Evolutionary conservation across 1,284 basidiomycete species (phyloP).

Genomic region (Tilletia setariae): DNA sequence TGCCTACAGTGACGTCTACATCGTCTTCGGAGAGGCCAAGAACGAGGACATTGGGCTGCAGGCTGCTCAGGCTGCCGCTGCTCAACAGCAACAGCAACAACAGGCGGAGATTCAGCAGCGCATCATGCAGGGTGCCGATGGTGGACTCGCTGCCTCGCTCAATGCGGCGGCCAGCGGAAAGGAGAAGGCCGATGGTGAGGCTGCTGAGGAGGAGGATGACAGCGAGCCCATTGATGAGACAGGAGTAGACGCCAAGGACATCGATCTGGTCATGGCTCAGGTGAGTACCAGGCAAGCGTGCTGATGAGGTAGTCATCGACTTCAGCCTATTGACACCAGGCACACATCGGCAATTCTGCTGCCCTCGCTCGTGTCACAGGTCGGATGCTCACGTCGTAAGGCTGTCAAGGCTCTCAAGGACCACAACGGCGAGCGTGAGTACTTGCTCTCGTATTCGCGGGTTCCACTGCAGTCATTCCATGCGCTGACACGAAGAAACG

Average conservation of each 20-base stretch:
- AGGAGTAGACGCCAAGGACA: conserved; percentile 80
- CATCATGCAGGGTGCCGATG: conserved; percentile 58
- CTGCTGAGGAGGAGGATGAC: conserved; percentile 51
- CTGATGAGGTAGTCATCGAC: background rate
- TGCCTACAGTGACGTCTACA: conserved; percentile 93
- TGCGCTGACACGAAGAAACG: background rate
- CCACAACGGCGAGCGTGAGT: conserved; percentile 46
- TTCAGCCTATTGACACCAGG: no score
- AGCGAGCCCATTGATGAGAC: conserved; percentile 55
- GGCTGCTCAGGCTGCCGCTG: conserved; percentile 67
- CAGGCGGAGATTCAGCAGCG: conserved; percentile 61
- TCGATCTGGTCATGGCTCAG: conserved; percentile 85
- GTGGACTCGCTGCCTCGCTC: conserved; percentile 54
- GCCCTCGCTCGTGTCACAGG: conserved; percentile 20
- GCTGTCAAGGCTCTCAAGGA: conserved; percentile 55
- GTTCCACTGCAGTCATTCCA: background rate
- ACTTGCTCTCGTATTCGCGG: background rate
- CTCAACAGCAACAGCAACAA: conserved; percentile 76
- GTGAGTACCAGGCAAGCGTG: conserved; percentile 25
- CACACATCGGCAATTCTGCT: no score
- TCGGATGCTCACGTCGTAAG: conserved; percentile 52
- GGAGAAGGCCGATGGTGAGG: conserved; percentile 28
- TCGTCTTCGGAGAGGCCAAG: conserved; percentile 98
- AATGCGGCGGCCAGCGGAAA: conserved; percentile 64
- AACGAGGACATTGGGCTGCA: conserved; percentile 86